Base-by-base conservation (phyloP, 345 rosid genomes). In the Lepidium sativum region DNA sequence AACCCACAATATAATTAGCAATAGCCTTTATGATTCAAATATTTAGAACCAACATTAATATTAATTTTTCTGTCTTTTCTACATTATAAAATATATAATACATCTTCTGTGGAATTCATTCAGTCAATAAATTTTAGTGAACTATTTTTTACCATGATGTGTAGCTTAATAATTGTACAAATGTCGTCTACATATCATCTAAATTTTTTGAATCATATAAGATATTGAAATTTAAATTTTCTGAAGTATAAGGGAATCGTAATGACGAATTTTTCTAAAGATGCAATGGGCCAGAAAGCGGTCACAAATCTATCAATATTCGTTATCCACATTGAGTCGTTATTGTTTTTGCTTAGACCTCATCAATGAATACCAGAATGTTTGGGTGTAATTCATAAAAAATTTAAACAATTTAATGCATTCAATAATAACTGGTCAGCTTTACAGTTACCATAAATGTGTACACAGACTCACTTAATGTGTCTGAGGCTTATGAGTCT, bases 391-490 rank as follows among this genome's bases (percentile, higher is more conserved):
- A 34, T 44, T 70, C 57, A 70, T 44, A 35, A 62, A 37, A 2
- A n/a, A n/a, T n/a, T 9, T 63, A 70, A 63, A 52, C 38, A 27
- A 54, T 47, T 63, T 48, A 71, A 37, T 54, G 48, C 47, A 39
- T 39, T 47, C 50, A 20, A 70, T 44, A 25, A 47, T 49, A 63
- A 38, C 75, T 55, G 57, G 43, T 63, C 70, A n/a, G 37, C 62
- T 71, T 71, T 71, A 71, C 59, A 55, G 75, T 56, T 55, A 63
- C 70, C 58, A 63, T 71, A 71, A 63, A 71, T 71, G 75, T 63
- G 58, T 63, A 49, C 33, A 70, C 74, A 54, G 74, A 9, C 54
- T 70, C 68, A 62, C 27, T 70, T 35, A 62, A 70, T 70, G 74
- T 13, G 68, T 51, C 45, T 53, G 55, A 54, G 25, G 23, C 56